Percentiles rank a stretch among this genome's conserved stretches.
Evolutionary conservation across 2,329 filamentous ascomycete genomes (phyloP).

Genomic region (Parastagonospora avenae): DNA sequence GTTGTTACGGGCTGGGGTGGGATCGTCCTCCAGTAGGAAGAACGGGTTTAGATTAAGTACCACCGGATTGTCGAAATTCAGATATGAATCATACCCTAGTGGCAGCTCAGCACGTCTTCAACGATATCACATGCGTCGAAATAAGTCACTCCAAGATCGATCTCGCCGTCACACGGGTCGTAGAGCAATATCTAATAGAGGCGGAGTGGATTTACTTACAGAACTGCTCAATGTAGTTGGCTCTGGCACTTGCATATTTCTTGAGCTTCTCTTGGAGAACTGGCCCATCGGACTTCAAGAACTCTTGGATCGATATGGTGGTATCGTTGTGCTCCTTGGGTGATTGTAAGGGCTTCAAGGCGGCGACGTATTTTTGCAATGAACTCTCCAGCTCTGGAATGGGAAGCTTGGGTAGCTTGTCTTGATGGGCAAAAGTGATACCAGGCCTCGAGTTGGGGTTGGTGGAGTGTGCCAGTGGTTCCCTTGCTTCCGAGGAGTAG

Average conservation of each 20-base stretch:
- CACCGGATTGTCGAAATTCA: conserved; percentile 97
- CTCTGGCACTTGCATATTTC: conserved; percentile 86
- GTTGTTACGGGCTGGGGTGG: conserved; percentile 93
- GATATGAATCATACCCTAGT: conserved; percentile 95
- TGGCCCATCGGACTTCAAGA: conserved; percentile 79
- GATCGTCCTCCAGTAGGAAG: conserved; percentile 96
- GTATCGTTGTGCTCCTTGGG: conserved; percentile 83
- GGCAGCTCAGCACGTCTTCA: conserved; percentile 26
- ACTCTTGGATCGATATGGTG: conserved; percentile 78
- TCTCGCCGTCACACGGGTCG: too few species aligned
- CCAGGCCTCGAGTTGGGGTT: conserved; percentile 67
- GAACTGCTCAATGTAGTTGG: conserved; percentile 98
- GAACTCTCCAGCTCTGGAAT: conserved; percentile 86
- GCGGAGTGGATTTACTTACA: conserved; percentile 65
- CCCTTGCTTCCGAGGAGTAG: conserved; percentile 53
- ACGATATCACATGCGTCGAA: neutral
- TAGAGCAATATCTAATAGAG: too few species aligned
- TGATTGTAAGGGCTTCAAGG: conserved; percentile 80
- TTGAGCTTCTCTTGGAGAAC: conserved; percentile 87
- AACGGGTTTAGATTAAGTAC: conserved; percentile 98
- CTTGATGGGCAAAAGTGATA: conserved; percentile 88
- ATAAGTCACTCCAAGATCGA: conserved; percentile 2
- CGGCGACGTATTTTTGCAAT: conserved; percentile 77
- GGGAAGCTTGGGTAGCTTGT: conserved; percentile 86
- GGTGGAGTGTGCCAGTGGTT: conserved; percentile 55